A percentile compares a stretch with the other conserved stretches of the same genome.
Evolutionary conservation across 495 filamentous ascomycete genomes (phyloP).

Genomic region (Hypoxylon rickii): DNA sequence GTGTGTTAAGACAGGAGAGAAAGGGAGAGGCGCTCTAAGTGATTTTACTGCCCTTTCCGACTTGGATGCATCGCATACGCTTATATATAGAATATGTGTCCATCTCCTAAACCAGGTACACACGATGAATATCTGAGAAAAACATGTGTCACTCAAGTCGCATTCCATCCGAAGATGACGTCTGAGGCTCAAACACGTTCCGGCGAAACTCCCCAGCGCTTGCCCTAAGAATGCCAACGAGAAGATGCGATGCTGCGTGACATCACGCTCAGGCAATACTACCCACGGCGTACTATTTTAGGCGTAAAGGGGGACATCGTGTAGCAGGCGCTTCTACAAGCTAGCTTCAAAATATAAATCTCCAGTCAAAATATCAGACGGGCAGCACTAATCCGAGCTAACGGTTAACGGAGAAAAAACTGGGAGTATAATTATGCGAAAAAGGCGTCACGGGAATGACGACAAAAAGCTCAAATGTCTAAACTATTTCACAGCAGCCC

Average conservation of each 20-base stretch:
- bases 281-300: constrained; percentile 2
- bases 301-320: no score
- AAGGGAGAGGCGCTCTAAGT: constrained; percentile 5
- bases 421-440: constrained; percentile 20
- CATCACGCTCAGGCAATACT: constrained; percentile 4
- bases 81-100: constrained; percentile 17
- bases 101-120: constrained; percentile 2
- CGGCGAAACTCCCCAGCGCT: no score
- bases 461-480: constrained; percentile 29
- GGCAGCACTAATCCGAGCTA: no score
- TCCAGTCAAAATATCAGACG: background rate
- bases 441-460: constrained; percentile 23
- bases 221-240: no score
- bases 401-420: no score
- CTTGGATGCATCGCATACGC: constrained; percentile 5
- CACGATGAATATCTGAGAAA: constrained; percentile 4
- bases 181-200: constrained; percentile 5
- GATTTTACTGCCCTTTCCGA: constrained; percentile 22
- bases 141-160: background rate
- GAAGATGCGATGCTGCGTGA: background rate
- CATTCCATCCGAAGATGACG: background rate
- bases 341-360: no score
- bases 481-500: no score
- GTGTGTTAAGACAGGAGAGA: background rate
- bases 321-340: no score